These are phyloP conservation scores for Laguncularia racemosa DNA, from an alignment of 345 rosid species.

Conservation along the genomic window DNA sequence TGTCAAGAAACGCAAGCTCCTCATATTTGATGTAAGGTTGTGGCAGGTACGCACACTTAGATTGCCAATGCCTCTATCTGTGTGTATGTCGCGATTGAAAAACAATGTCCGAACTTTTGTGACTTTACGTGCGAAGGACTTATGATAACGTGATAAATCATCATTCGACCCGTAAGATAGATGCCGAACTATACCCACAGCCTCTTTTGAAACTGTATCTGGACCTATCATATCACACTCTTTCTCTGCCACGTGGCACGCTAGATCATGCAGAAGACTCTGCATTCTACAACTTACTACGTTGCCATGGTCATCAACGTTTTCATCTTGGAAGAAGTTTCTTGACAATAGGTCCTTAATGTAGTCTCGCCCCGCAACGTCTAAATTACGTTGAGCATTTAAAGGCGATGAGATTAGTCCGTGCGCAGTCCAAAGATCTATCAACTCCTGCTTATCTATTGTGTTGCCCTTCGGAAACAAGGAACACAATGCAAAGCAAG, in stretches of 20 bases:
- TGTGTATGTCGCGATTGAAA: too few species aligned
- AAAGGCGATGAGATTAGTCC: constrained; percentile 5
- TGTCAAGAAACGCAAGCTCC: constrained; percentile 6
- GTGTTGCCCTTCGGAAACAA: constrained; percentile 12
- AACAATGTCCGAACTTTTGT: background rate
- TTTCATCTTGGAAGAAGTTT: constrained; percentile 12
- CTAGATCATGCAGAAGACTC: constrained; percentile 21
- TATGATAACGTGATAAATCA: background rate
- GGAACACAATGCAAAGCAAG: constrained; percentile 18
- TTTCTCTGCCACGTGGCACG: constrained; percentile 9
- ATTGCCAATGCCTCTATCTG: too few species aligned
- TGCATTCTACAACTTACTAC: constrained; percentile 11
- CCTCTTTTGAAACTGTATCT: fast-evolving
- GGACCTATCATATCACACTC: background rate
- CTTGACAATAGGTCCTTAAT: constrained; percentile 3
- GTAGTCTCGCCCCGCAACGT: constrained; percentile 6
- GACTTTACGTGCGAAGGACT: too few species aligned
- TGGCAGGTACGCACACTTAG: background rate
- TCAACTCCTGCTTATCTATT: constrained; percentile 6
- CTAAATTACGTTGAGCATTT: background rate
- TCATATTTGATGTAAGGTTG: background rate
- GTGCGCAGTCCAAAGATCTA: constrained; percentile 26
- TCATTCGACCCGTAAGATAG: background rate
- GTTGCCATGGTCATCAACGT: background rate
- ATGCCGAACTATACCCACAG: background rate